phyloP scores from a whole-genome alignment of 2,329 filamentous ascomycete genomes.

The Cladosporium velox region DNA sequence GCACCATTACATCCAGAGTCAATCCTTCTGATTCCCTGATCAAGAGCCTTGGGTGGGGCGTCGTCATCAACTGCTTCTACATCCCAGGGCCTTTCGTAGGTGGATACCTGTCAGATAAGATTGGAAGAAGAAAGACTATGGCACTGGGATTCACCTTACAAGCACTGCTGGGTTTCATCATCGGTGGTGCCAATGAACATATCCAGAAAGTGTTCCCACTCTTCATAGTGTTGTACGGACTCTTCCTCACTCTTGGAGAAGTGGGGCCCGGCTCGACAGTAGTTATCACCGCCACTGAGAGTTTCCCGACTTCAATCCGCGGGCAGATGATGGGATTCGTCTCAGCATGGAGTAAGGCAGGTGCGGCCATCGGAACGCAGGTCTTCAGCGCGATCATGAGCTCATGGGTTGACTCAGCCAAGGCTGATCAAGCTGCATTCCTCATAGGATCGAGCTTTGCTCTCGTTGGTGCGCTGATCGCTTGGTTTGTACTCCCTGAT shows the following conservation, averaged over 20 bases:
- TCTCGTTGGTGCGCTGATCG: constrained; percentile 67
- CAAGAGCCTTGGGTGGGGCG: constrained; percentile 77
- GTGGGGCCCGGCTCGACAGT: constrained; percentile 67
- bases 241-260: constrained; percentile 76
- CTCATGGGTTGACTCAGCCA: constrained; percentile 55
- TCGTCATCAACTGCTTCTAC: constrained; percentile 83
- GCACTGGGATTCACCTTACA: constrained; percentile 70
- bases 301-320: constrained; percentile 79
- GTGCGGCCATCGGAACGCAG: constrained; percentile 79
- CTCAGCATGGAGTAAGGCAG: constrained; percentile 69
- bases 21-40: constrained; percentile 64
- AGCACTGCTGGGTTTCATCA: constrained; percentile 77
- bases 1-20: constrained; percentile 68
- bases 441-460: constrained; percentile 77
- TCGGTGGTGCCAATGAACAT: constrained; percentile 64
- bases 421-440: constrained; percentile 76
- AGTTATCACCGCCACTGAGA: constrained; percentile 79
- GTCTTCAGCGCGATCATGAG: constrained; percentile 68
- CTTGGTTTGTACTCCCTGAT: constrained; percentile 53
- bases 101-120: constrained; percentile 71
- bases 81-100: constrained; percentile 77
- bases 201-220: constrained; percentile 38
- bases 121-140: constrained; percentile 75
- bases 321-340: constrained; percentile 72
- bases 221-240: constrained; percentile 74